Conservation (phyloP, 768 basidiomycete genomes). For the Daedaleopsis sinensis region DNA sequence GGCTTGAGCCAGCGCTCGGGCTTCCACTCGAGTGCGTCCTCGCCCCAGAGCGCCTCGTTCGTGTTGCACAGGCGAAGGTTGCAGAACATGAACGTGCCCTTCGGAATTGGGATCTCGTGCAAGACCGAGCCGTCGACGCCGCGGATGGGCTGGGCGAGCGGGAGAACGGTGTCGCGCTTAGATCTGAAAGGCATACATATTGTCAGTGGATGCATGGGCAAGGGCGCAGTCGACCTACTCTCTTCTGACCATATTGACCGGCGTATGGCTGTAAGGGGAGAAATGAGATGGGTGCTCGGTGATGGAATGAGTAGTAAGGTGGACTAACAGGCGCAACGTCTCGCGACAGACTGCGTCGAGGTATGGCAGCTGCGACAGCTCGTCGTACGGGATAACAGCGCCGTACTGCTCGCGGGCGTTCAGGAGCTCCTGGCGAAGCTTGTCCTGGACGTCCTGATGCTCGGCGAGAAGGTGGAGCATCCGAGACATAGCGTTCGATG, state of each 20-base stretch:
- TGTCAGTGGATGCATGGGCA: no score
- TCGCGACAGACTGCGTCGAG: conserved; percentile 68
- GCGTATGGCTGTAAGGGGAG: conserved; percentile 5
- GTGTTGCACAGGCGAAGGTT: conserved; percentile 37
- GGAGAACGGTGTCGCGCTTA: conserved; percentile 30
- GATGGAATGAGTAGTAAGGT: conserved; percentile 16
- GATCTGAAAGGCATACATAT: conserved; percentile 1
- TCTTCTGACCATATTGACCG: conserved; percentile 4
- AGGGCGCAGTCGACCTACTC: conserved; percentile 4
- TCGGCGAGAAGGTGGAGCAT: conserved; percentile 28
- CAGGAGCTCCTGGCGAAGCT: conserved; percentile 30
- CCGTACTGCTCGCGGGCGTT: conserved; percentile 26
- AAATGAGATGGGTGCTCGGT: background rate
- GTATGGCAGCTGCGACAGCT: conserved; percentile 47
- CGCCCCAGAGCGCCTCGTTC: conserved; percentile 43
- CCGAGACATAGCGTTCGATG: conserved; percentile 26
- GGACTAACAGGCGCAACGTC: conserved; percentile 52
- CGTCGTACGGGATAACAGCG: conserved; percentile 34
- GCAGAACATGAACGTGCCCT: conserved; percentile 30
- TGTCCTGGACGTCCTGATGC: conserved; percentile 39
- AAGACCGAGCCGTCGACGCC: conserved; percentile 32
- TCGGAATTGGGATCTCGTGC: conserved; percentile 28
- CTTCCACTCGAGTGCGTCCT: conserved; percentile 44
- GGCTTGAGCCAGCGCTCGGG: conserved; percentile 45
- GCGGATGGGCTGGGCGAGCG: conserved; percentile 34